A percentile compares a stretch with the other conserved stretches of the same genome.
Evolutionary conservation across 2,329 filamentous ascomycete species (phyloP).

Genomic region (Ophiostoma pallidulum): DNA sequence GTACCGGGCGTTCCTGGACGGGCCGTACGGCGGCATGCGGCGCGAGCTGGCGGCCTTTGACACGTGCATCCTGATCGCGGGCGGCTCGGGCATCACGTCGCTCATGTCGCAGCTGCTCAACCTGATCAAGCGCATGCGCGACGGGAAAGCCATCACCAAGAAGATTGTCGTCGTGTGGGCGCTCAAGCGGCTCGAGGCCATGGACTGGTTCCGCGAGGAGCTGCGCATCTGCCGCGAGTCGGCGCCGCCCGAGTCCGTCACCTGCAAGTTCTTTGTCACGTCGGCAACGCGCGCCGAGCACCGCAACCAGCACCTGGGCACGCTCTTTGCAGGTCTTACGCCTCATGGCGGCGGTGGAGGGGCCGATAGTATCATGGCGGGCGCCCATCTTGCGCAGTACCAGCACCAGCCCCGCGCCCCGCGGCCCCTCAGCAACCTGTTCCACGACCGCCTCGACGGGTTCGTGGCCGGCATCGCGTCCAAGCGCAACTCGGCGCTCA

Average conservation of each 20-base stretch:
- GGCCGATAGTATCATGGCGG: no score
- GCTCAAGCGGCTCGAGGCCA: conserved; percentile 78
- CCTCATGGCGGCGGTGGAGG: no score
- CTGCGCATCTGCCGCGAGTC: conserved; percentile 83
- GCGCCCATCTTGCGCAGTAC: no score
- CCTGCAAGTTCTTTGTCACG: conserved; percentile 92
- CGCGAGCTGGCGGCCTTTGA: conserved; percentile 86
- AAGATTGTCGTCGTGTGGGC: conserved; percentile 92
- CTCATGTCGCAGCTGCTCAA: conserved; percentile 85
- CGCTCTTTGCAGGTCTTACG: conserved; percentile 13
- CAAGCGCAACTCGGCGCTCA: conserved; percentile 76
- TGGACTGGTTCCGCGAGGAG: conserved; percentile 98
- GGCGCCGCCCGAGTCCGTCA: conserved; percentile 78
- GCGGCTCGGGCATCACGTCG: conserved; percentile 89
- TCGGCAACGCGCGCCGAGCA: conserved; percentile 51
- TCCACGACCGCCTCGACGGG: conserved; percentile 80
- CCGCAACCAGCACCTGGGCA: conserved; percentile 30
- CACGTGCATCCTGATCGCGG: conserved; percentile 84
- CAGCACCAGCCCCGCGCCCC: conserved; percentile 36
- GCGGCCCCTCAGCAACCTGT: conserved; percentile 60
- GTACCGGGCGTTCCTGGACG: conserved; percentile 85
- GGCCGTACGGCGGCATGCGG: conserved; percentile 91
- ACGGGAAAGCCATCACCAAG: conserved; percentile 86
- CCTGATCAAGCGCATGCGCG: conserved; percentile 92
- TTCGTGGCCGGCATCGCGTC: conserved; percentile 80